Conservation (phyloP, 2,329 filamentous ascomycete species). For the Trichoderma semiorbis region DNA sequence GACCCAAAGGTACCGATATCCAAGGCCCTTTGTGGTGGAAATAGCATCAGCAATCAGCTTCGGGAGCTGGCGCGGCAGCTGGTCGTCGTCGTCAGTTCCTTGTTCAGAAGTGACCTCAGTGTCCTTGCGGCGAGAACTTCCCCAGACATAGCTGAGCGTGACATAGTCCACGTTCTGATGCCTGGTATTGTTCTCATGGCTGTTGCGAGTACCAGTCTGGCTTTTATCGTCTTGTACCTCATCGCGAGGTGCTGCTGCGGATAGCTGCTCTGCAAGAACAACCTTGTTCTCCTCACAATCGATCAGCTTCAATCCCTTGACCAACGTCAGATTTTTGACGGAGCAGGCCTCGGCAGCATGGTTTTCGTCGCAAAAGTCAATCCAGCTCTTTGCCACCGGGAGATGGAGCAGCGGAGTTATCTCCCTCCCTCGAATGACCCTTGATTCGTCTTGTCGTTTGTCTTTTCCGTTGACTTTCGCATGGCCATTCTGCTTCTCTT, state of each 20-base stretch:
- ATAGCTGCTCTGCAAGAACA: slow-evolving; percentile 28
- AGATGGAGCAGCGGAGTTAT: slow-evolving; percentile 31
- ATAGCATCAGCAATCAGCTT: slow-evolving; percentile 35
- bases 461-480: background rate
- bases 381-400: slow-evolving; percentile 32
- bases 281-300: slow-evolving; percentile 31
- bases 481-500: background rate
- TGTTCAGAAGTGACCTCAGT: background rate
- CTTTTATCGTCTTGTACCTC: background rate
- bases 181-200: slow-evolving; percentile 16
- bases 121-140: slow-evolving; percentile 10
- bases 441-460: background rate
- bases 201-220: background rate
- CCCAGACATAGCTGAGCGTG: slow-evolving; percentile 37
- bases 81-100: slow-evolving; percentile 3
- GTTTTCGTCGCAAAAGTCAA: slow-evolving; percentile 33
- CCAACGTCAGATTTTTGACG: slow-evolving; percentile 18
- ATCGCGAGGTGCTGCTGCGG: background rate
- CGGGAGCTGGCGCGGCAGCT: slow-evolving; percentile 28
- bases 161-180: slow-evolving; percentile 29
- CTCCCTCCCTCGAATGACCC: slow-evolving; percentile 30
- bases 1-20: slow-evolving; percentile 38
- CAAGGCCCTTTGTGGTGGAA: slow-evolving; percentile 30
- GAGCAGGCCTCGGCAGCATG: slow-evolving; percentile 28
- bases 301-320: slow-evolving; percentile 32